phyloP scores from a whole-genome alignment of 2,329 filamentous ascomycete species.

The Penicillium hesseltinei region DNA sequence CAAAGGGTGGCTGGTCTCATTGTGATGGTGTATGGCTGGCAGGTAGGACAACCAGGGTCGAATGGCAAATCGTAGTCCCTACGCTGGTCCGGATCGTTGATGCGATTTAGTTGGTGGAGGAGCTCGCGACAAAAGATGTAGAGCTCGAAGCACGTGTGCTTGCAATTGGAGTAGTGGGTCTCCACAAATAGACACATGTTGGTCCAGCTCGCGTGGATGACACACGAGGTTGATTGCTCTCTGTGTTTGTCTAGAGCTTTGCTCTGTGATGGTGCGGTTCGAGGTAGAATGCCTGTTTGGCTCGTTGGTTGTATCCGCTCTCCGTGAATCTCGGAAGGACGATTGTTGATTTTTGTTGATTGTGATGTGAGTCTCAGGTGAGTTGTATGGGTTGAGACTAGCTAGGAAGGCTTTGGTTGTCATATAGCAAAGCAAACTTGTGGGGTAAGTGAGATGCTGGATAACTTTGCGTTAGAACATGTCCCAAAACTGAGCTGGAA shows the following conservation, averaged over 20 bases:
- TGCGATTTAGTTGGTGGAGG: constrained; percentile 28
- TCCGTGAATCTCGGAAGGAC: not conserved
- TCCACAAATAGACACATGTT: constrained; percentile 32
- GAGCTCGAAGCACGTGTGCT: constrained; percentile 25
- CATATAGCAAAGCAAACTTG: no score
- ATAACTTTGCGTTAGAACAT: not conserved
- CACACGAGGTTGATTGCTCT: not conserved
- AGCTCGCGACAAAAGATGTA: constrained; percentile 25
- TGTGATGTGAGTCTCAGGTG: not conserved
- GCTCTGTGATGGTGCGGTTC: no score
- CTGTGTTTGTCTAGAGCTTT: not conserved
- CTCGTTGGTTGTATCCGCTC: not conserved
- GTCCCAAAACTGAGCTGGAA: not conserved
- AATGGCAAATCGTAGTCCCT: constrained; percentile 7
- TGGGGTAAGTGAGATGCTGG: not conserved
- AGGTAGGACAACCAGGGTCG: constrained; percentile 8
- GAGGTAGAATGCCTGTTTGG: not conserved
- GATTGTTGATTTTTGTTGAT: not conserved
- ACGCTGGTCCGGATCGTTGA: constrained; percentile 29
- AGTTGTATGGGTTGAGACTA: not conserved
- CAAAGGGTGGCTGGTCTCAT: not conserved
- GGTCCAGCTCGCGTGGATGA: not conserved
- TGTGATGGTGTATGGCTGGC: constrained; percentile 6
- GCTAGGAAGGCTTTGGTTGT: not conserved
- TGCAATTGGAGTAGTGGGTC: constrained; percentile 24